These are phyloP conservation scores for Tetraselmis striata DNA, from an alignment of 139 green algal genomes.

Conservation along the genomic window DNA sequence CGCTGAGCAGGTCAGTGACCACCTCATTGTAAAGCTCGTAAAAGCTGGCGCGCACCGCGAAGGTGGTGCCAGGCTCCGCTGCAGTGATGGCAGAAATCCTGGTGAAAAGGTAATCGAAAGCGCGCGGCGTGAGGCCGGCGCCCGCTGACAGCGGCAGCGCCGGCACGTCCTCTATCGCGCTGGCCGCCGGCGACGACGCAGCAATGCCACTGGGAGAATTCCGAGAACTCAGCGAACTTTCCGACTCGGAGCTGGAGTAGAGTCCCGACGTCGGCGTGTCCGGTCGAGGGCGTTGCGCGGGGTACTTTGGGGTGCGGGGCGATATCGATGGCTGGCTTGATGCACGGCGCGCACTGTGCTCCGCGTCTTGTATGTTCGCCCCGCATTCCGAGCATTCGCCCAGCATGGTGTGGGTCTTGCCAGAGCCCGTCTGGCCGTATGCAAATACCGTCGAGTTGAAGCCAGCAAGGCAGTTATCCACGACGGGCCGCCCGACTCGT, in stretches of 20 bases:
- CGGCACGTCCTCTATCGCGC: no score
- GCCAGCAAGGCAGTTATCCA: constrained; percentile 65
- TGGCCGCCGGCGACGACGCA: not conserved
- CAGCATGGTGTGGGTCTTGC: constrained; percentile 74
- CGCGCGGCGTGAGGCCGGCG: constrained; percentile 67
- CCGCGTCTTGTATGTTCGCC: no score
- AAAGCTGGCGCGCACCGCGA: constrained; percentile 3
- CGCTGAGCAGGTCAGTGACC: constrained; percentile 65
- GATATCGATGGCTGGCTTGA: no score
- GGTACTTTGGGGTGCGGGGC: no score
- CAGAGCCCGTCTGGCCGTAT: constrained; percentile 68
- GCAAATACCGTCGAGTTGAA: constrained; percentile 75
- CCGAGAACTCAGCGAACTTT: no score
- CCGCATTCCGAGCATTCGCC: constrained; percentile 31
- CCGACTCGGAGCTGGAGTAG: no score
- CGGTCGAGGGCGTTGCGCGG: no score
- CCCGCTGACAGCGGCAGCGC: not conserved
- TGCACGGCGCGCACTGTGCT: no score
- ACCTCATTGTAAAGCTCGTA: constrained; percentile 97
- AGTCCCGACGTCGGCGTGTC: no score
- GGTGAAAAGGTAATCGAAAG: constrained; percentile 78
- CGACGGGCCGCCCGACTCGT: constrained; percentile 42
- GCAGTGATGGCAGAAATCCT: constrained; percentile 34
- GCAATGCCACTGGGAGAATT: not conserved
- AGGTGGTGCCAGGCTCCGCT: not conserved